These are phyloP conservation scores for Phytophthora pinifolia DNA, from an alignment of 352 stramenopile genomes.

Conservation along the genomic window DNA sequence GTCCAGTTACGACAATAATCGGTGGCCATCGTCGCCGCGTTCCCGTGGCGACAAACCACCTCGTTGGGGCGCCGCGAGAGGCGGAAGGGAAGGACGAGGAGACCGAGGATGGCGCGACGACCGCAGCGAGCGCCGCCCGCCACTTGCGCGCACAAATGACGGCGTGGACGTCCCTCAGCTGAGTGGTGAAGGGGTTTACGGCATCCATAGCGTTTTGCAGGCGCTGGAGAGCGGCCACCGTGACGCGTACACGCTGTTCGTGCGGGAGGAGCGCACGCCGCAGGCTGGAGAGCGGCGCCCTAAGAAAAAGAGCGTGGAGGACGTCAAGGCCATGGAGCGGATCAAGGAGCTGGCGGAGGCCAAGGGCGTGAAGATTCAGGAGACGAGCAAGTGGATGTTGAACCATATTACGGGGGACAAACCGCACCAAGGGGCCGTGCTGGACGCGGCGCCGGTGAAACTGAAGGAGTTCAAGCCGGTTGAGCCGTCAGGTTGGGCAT, in stretches of 20 bases:
- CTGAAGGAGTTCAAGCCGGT: slow-evolving; percentile 55
- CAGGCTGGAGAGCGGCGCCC: slow-evolving; percentile 12
- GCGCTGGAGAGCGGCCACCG: slow-evolving; percentile 63
- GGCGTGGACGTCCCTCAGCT: slow-evolving; percentile 52
- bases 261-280: slow-evolving; percentile 36
- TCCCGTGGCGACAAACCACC: slow-evolving; percentile 3
- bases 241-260: slow-evolving; percentile 46
- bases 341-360: slow-evolving; percentile 47
- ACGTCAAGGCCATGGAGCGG: slow-evolving; percentile 38
- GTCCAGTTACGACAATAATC: slow-evolving; percentile 5
- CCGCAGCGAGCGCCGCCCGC: slow-evolving; percentile 11
- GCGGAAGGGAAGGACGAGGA: not conserved
- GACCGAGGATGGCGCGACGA: slow-evolving; percentile 15
- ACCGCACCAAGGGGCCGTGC: slow-evolving; percentile 75
- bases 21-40: slow-evolving; percentile 14
- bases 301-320: slow-evolving; percentile 38
- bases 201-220: slow-evolving; percentile 71
- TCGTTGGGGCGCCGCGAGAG: slow-evolving; percentile 6
- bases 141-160: slow-evolving; percentile 29
- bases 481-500: slow-evolving; percentile 39
- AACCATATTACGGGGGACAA: slow-evolving; percentile 85
- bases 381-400: slow-evolving; percentile 77
- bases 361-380: slow-evolving; percentile 24
- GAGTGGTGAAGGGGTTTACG: slow-evolving; percentile 61
- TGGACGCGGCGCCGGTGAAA: slow-evolving; percentile 65